A percentile compares a stretch with the other conserved stretches of the same genome.
Conservation (phyloP, 192 early-diverging fungal species). For the Backusella westeae region DNA sequence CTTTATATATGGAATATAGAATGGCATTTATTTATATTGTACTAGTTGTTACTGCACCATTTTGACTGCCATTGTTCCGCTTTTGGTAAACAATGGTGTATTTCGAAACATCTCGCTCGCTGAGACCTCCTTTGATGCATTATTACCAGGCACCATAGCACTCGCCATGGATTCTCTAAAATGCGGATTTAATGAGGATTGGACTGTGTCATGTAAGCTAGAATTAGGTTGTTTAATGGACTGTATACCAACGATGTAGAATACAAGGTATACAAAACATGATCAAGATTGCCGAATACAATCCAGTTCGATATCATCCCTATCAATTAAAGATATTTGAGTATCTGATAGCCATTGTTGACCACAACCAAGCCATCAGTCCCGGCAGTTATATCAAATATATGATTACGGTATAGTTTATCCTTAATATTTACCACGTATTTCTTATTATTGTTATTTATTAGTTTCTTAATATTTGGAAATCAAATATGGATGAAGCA, state of each 20-base stretch:
- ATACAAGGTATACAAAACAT: neutral
- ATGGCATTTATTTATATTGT: neutral
- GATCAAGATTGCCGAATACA: neutral
- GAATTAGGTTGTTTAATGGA: neutral
- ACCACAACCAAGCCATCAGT: neutral
- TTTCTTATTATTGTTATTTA: neutral
- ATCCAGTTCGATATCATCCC: neutral
- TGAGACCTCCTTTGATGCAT: slow-evolving; percentile 22
- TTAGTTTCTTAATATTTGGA: slow-evolving; percentile 14
- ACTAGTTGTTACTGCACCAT: slow-evolving; percentile 37
- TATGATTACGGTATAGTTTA: slow-evolving; percentile 9
- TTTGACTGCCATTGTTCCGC: slow-evolving; percentile 12
- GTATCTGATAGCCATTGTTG: neutral
- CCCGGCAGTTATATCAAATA: neutral
- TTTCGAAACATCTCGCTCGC: neutral
- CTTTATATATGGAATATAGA: neutral
- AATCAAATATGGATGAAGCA: slow-evolving; percentile 8
- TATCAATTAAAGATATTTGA: slow-evolving; percentile 14
- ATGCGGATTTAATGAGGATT: slow-evolving; percentile 28
- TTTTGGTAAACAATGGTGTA: neutral
- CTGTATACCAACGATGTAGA: neutral
- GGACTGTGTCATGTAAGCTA: slow-evolving; percentile 43
- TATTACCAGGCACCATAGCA: slow-evolving; percentile 31
- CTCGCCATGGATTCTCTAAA: slow-evolving; percentile 30
- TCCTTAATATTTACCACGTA: neutral